These are phyloP conservation scores for Aspergillus ruber DNA, from an alignment of 2,329 filamentous ascomycete species.

Conservation along the genomic window DNA sequence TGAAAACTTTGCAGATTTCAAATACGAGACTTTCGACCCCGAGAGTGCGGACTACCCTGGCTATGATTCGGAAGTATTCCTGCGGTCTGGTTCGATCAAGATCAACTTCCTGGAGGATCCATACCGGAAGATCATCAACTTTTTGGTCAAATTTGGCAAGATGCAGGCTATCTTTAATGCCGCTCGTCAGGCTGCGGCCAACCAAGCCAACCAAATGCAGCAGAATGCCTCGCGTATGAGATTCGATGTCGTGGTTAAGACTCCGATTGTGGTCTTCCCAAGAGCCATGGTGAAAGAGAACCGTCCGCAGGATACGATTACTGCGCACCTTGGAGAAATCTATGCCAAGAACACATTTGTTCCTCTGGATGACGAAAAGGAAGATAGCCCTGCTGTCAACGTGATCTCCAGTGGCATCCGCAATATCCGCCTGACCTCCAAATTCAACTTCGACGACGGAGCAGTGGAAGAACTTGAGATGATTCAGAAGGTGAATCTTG, in stretches of 20 bases:
- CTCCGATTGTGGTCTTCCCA: conserved; percentile 93
- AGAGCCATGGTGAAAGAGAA: conserved; percentile 61
- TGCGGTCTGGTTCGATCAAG: conserved; percentile 91
- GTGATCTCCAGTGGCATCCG: conserved; percentile 85
- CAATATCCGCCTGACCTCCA: conserved; percentile 84
- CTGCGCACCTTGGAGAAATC: conserved; percentile 92
- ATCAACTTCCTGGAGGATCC: conserved; percentile 96
- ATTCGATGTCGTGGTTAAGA: conserved; percentile 88
- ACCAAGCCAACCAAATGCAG: conserved; percentile 87
- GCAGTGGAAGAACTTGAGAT: conserved; percentile 82
- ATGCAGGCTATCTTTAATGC: conserved; percentile 99
- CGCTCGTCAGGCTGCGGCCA: conserved; percentile 86
- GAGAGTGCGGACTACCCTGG: conserved; percentile 75
- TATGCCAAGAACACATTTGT: conserved; percentile 93
- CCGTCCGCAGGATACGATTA: conserved; percentile 71
- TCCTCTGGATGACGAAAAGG: conserved; percentile 69
- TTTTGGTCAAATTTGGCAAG: conserved; percentile 96
- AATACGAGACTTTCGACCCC: conserved; percentile 90
- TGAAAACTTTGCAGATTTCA: conserved; percentile 91
- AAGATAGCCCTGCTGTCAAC: conserved; percentile 67
- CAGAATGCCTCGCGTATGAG: conserved; percentile 85
- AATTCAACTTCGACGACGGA: conserved; percentile 70
- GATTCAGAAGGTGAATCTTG: conserved; percentile 93
- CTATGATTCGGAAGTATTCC: conserved; percentile 84
- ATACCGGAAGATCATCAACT: conserved; percentile 96